Base-by-base conservation (phyloP, 2,329 filamentous ascomycete species). In the Penicillium frequentans region DNA sequence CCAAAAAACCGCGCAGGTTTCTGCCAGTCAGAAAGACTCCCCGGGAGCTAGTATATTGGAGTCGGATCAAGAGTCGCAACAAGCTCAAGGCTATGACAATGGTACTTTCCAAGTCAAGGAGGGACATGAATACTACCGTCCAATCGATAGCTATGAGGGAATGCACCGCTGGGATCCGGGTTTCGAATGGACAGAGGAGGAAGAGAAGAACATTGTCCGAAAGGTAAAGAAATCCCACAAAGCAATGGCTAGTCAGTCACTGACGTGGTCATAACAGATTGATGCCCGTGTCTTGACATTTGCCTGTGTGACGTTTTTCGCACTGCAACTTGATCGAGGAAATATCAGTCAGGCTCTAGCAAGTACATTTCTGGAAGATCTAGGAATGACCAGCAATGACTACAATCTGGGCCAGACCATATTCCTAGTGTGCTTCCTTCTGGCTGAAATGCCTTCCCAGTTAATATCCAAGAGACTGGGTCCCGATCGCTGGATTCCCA, bases 241-340 rank as follows among this genome's bases (percentile, higher is more conserved):
- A 24, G 6, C 23, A 3, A 19, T 11, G 16, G 3, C 26, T 4
- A 43, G 14, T 29, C 14, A 16, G 16, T 23, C 9, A 2, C 26
- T 44, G 23, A 50, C 9, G 13, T 5, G 5, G 14, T 9, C 35
- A 23, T 27, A 10, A 14, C 33, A 77, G 75, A 74, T 80, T 52
- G 78, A 80, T 54, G 64, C 66, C 54, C 69, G 73, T 5, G 68
- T 80, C 16, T 77, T 73, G 56, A 73, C 74, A 9, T 81, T 73
- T 60, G 71, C 70, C 54, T 85, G 82, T 56, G 61, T 86, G 37
- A 86, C 86, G 70, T 88, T 88, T 71, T 86, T 88, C 56, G 84
- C 83, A 0, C 75, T 88, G 5, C 84, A 88, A 66, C 74, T 88
- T 9, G 86, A 88, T 67, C 77, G 86, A 50, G 84, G 85, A 52